Percentiles rank a stretch among this genome's conserved stretches.
Conservation (phyloP, 1,139 yeast genomes). For the Debaryomyces singareniensis region DNA sequence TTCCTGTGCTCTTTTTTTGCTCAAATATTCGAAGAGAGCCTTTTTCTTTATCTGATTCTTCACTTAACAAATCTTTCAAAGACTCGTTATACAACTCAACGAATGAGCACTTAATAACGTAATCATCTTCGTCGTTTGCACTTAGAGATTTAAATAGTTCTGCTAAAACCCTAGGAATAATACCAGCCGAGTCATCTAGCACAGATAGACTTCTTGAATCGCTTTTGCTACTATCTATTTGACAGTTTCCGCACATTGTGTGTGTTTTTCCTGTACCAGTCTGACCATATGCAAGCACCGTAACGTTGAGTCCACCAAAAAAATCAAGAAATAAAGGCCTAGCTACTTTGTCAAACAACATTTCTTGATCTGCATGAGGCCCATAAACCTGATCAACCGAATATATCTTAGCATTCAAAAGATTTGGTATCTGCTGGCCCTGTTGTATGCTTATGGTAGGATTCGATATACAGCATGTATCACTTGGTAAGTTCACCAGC, state of each 20-base stretch:
- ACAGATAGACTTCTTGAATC: constrained; percentile 7
- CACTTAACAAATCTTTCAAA: constrained; percentile 51
- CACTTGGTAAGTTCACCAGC: constrained; percentile 57
- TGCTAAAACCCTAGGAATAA: constrained; percentile 59
- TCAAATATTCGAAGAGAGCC: constrained; percentile 46
- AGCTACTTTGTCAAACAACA: constrained; percentile 57
- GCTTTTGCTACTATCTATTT: constrained; percentile 8
- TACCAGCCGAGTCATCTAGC: constrained; percentile 44
- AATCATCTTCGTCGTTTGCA: constrained; percentile 27
- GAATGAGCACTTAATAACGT: constrained; percentile 61
- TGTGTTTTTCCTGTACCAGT: constrained; percentile 88
- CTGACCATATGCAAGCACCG: constrained; percentile 83
- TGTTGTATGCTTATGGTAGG: constrained; percentile 37
- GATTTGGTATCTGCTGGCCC: constrained; percentile 21
- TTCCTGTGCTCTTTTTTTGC: constrained; percentile 15
- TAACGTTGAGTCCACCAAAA: constrained; percentile 66
- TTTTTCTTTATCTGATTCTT: constrained; percentile 31
- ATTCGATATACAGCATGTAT: constrained; percentile 29
- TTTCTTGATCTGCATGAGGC: constrained; percentile 58
- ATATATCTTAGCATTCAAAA: constrained; percentile 40
- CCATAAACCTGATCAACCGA: constrained; percentile 74
- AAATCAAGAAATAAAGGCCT: constrained; percentile 60
- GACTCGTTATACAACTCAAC: constrained; percentile 73
- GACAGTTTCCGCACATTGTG: constrained; percentile 69
- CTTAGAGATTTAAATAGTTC: constrained; percentile 46